Base-by-base conservation (phyloP, 306 rosid species). In the Parietaria judaica region DNA sequence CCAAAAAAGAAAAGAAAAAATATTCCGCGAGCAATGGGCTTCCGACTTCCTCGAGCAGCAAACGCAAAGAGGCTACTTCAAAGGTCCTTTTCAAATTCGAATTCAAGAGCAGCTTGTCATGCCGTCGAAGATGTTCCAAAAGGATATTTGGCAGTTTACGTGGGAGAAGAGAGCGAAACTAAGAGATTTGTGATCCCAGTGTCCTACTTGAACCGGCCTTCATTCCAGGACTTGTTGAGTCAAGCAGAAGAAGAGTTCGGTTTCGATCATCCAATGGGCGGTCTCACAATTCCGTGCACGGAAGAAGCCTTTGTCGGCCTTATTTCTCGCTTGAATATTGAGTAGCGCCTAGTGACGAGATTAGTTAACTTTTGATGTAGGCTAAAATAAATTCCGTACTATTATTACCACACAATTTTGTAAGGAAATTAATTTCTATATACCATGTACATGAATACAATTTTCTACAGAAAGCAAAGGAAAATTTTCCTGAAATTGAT, bases 121-220 rank as follows among this genome's bases (percentile, higher is more conserved):
- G 6, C 36, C 8, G 15, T 41, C 3, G 52, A 11, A 14, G 39
- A 76, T 35, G 67, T 78, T 34, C 84, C 84, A 14, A 75, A 73
- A 65, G 78, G 76, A 5, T 43, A 52, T 16, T 49, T 66, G 36
- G 84, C 68, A 46, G 75, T 79, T 10, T 79, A 71, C 46, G 75
- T 79, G 41, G 75, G 84, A 9, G 67, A 79, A 8, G 45, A 31
- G 44, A 41, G 16, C 4, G 13, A 36, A 9, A 70, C 12, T 65
- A 68, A 68, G 70, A 43, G 61, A 10, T 67, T 64, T 57, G 2
- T 16, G 10, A 49, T 49, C 53, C 53, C 53, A n/a, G 53, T 49
- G 5, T 49, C 53, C 4, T n/a, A 10, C 10, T n/a, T 49, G 14
- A 49, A 49, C 53, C 6, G 13, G 53, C 53, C 53, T 10, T 49